A percentile compares a stretch with the other conserved stretches of the same genome.
Conservation (phyloP, 192 early-diverging fungal genomes). For the Funneliformis geosporum region DNA sequence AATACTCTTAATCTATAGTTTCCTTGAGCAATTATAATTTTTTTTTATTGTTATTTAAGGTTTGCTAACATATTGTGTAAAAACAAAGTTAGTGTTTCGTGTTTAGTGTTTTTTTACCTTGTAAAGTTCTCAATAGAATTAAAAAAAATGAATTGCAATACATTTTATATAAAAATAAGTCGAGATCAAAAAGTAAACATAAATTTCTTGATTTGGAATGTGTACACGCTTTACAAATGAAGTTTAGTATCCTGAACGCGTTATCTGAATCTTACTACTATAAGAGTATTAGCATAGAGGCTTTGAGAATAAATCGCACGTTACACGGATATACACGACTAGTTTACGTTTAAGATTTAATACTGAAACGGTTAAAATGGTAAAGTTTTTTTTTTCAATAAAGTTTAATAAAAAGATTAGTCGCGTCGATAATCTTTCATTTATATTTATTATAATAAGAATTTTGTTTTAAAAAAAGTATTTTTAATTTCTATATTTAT, state of each 20-base stretch:
- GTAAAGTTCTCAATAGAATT: background rate
- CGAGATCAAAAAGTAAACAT: background rate
- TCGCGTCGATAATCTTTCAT: background rate
- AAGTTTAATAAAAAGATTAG: background rate
- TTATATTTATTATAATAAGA: too few species aligned
- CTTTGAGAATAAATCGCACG: background rate
- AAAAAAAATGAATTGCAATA: background rate
- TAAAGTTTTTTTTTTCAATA: background rate
- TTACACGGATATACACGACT: background rate
- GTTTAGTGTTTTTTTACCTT: too few species aligned
- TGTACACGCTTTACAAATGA: background rate
- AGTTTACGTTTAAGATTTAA: background rate
- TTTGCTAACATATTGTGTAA: too few species aligned
- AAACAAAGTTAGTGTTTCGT: too few species aligned
- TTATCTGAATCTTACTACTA: background rate
- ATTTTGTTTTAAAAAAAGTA: background rate
- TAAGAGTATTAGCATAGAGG: background rate
- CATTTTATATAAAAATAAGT: background rate
- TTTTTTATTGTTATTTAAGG: too few species aligned
- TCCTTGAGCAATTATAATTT: too few species aligned
- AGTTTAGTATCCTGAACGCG: background rate
- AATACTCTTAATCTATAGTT: too few species aligned
- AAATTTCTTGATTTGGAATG: background rate
- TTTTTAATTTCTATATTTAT: background rate
- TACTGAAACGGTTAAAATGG: background rate